Base-by-base conservation (phyloP, 2,329 filamentous ascomycete species). In the Aspergillus japonicus region DNA sequence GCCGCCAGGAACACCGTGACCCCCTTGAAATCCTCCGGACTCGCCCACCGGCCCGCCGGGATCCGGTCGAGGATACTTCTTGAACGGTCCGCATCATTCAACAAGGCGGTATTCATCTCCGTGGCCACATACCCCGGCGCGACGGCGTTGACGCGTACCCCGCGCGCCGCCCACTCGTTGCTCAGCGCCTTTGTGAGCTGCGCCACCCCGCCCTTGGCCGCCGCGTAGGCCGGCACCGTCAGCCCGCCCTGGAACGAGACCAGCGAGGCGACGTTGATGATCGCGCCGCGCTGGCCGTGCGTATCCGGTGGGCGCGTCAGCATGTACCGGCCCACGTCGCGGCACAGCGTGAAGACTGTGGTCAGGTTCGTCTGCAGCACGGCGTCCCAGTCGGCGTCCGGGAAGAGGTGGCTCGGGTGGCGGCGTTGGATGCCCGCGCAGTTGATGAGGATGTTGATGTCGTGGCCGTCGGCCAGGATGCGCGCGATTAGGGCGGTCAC, bases 101-200 rank as follows among this genome's bases (percentile, higher is more conserved):
- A 85, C 70, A 97, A 77, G 2, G 92, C 92, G 65, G 83, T 84
- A 74, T 96, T 97, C 93, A 96, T 96, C 62, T 96, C 92, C n/a
- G 92, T 96, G 53, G 85, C 90, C 68, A 96, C 91, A 75, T 96
- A 96, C 11, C 61, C 61, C 23, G 61, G 61, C n/a, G 61, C 59
- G 53, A 63, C 58, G 4, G 61, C 61, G 57, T 63, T 96, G 42
- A 96, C 92, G 0, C 84, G 90, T 61, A 96, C 83, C 2, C 92
- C 91, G 69, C 87, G 83, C n/a, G 80, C 75, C 0, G 88, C 86
- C 92, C 92, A 96, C 78, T 96, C 91, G 72, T 96, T 96, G 50
- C 88, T 87, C 58, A 96, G 81, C 29, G 89, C 88, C 79, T 95
- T 96, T 56, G 91, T 95, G 61, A 96, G 77, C 78, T 96, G 92